A percentile compares a stretch with the other conserved stretches of the same genome.
Conservation (phyloP, 257 asterid species). For the Capsicum baccatum region DNA sequence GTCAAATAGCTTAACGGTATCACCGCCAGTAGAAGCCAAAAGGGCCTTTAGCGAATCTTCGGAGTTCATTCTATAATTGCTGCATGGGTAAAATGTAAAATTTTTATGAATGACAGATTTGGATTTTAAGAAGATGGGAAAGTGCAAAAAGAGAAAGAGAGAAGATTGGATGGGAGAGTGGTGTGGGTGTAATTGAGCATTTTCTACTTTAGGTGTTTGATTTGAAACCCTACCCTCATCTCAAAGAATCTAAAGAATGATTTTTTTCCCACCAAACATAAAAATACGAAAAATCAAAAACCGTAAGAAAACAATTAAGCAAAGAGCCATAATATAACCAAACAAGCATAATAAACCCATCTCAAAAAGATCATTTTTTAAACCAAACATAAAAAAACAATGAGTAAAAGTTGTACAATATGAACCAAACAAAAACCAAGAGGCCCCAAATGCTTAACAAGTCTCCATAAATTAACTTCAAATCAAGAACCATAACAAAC, state of each 20-base stretch:
- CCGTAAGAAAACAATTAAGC: too few relatives aligned
- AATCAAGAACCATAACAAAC: not conserved
- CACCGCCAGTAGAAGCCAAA: conserved; percentile 88
- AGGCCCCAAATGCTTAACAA: not conserved
- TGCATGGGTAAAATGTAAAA: not conserved
- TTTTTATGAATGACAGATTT: not conserved
- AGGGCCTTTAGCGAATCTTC: conserved; percentile 63
- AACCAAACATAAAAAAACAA: not conserved
- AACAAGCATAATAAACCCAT: not conserved
- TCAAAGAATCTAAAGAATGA: not conserved
- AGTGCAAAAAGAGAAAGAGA: not conserved
- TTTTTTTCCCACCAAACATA: too few relatives aligned
- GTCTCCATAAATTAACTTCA: not conserved
- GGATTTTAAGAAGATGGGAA: conserved; percentile 11
- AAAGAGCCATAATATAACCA: too few relatives aligned
- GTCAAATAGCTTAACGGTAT: conserved; percentile 93
- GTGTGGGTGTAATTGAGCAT: conserved; percentile 3
- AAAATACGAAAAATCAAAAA: too few relatives aligned
- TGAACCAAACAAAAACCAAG: not conserved
- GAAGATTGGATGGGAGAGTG: not conserved
- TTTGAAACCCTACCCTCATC: conserved; percentile 25
- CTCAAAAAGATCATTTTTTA: not conserved
- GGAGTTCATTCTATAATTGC: conserved; percentile 49
- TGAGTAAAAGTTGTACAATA: not conserved
- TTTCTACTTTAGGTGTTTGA: not conserved